Base-by-base conservation (phyloP, 768 basidiomycete species). In the Russula foetens region DNA sequence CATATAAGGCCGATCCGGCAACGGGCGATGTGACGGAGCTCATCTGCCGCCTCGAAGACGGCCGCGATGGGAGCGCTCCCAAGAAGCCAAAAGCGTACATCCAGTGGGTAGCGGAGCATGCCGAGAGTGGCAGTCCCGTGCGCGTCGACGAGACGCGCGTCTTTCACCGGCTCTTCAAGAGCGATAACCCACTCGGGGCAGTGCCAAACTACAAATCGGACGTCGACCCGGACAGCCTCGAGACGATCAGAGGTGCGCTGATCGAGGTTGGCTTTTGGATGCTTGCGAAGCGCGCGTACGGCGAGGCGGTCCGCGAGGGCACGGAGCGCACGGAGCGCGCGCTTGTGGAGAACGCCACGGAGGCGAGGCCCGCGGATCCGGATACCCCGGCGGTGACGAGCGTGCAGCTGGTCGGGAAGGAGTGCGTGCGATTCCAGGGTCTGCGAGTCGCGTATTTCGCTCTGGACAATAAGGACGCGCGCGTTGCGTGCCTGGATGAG, bases 341-440 rank as follows among this genome's bases (percentile, higher is more conserved):
- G 35, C 74, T 78, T 55, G 79, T 75, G 63, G 77, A 79, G 28
- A 80, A 74, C 21, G 68, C 65, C 66, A 71, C 70, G 35, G 71
- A 69, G 39, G 72, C 70, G 12, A 60, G 70, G 19, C 72, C 68
- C 4, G 69, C 71, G 38, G 71, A 75, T 38, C 79, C 79, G 38
- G 81, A 79, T 56, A 89, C 84, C 28, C 92, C 90, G 1, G 79
- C 81, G 51, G 85, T 86, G 23, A 90, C 85, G 7, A 84, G 80
- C 53, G 86, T 84, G 56, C 90, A 92, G 71, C 78, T 96, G 43
- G 82, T 91, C 47, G 96, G 90, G 28, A 88, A 88, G 71, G 97
- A 98, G 73, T 91, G 88, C 70, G 81, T 98, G 57, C 82, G 97
- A 41, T 98, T 99, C 85, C 97, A 99, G 74, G 97, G 94, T 8